Evolutionary conservation across 495 filamentous ascomycete species (phyloP), one percentile per base, ranked within the genome.

Genomic region (Hypomontagnella submonticulosa): DNA sequence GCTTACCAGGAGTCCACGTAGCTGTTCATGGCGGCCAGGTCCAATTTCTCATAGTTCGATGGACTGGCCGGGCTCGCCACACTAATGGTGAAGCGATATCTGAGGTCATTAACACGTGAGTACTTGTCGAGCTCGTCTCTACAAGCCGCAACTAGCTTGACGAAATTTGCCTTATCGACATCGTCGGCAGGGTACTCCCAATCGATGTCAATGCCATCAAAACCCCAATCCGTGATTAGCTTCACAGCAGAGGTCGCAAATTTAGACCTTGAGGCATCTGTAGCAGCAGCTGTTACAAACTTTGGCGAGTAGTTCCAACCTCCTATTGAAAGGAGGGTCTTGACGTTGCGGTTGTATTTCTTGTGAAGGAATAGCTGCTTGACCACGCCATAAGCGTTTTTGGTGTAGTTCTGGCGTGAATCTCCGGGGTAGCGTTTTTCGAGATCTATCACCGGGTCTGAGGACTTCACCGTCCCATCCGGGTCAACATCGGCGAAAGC

Each of bases 281-380:
- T 88, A 0, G 84, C 84, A 6, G 88, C 82, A 0, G 90, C 87
- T 12, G 82, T 80, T 0, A 87, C 81, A 66, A 97, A 93, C 69
- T 96, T 93, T 58, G 87, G 77, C 8, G 91, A 92, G 73, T 92
- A 96, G 0, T 91, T 93, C 90, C 92, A 96, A 4, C 93, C 93
- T 27, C 93, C 93, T 60, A 97, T 93, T 20, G 90, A 93, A 1
- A 96, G 85, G 10, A 96, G 78, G 3, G 91, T 83, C 77, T 96
- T 96, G 34, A 97, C 74, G 69, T 92, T 87, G 15, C 92, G 84
- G 74, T 96, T 85, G 61, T 82, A 78, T 78, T 92, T 90, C 82
- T 97, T 96, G 27, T 92, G 84, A 16, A 96, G 79, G 75, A 83
- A 91, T 2, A 97, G 81, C 75, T 97, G 93, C 81, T 96, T 96